Conservation (phyloP, 225 moss, liverwort and hornwort genomes). For the Rhytidiadelphus loreus region DNA sequence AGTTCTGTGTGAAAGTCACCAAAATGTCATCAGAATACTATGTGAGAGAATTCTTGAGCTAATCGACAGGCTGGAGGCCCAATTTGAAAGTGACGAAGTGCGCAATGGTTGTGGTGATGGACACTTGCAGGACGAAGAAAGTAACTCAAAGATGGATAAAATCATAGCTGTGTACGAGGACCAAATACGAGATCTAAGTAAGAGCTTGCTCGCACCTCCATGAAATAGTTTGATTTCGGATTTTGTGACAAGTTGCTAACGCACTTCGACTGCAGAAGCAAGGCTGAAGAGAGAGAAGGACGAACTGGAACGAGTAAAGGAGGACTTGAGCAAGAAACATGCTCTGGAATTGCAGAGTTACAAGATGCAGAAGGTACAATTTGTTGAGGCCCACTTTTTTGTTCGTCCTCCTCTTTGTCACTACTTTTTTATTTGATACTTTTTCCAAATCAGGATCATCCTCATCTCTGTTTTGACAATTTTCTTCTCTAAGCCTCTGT, state of each 20-base stretch:
- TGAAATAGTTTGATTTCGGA: not conserved
- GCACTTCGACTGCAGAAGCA: not conserved
- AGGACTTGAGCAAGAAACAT: slow-evolving; percentile 14
- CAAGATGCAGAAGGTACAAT: slow-evolving; percentile 36
- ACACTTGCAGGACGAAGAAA: slow-evolving; percentile 24
- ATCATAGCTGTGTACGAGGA: slow-evolving; percentile 18
- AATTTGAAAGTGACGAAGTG: not conserved
- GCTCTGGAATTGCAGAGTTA: slow-evolving; percentile 33
- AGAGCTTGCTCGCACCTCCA: not conserved
- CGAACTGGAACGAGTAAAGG: slow-evolving; percentile 24
- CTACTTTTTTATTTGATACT: no score
- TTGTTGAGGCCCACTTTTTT: not conserved
- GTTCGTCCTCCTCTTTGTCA: not conserved
- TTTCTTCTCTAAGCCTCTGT: not conserved
- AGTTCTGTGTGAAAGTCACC: not conserved
- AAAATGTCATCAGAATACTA: not conserved
- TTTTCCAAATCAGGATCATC: not conserved
- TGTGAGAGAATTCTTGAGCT: not conserved
- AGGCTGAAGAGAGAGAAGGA: slow-evolving; percentile 6
- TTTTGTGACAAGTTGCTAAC: not conserved
- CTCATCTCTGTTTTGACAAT: not conserved
- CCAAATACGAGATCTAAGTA: slow-evolving; percentile 28
- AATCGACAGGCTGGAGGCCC: not conserved
- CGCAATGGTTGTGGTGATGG: not conserved
- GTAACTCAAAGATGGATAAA: slow-evolving; percentile 17